These are phyloP conservation scores for Ophiostoma perfectum DNA, from an alignment of 2,329 filamentous ascomycete genomes.

Conservation along the genomic window DNA sequence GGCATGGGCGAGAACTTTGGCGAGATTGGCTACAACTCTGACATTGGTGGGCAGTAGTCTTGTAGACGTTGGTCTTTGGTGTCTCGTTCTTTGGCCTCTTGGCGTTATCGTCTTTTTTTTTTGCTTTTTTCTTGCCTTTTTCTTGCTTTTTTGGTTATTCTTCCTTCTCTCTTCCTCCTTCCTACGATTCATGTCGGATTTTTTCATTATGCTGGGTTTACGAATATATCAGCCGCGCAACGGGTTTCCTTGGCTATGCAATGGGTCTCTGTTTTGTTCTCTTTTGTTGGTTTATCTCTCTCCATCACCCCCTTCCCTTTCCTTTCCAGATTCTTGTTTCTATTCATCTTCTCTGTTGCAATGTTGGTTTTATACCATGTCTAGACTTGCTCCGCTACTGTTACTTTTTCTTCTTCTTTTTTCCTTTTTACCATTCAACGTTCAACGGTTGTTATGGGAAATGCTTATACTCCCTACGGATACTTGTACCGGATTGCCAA, in stretches of 20 bases:
- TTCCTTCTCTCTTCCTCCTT: background rate
- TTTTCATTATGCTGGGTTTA: background rate
- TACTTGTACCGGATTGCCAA: background rate
- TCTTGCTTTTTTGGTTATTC: constrained; percentile 15
- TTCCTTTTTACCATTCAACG: background rate
- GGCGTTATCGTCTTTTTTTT: too few relatives aligned
- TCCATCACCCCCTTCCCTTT: background rate
- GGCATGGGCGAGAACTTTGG: constrained; percentile 51
- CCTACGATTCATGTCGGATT: background rate
- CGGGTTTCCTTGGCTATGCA: background rate
- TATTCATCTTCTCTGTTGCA: constrained; percentile 14
- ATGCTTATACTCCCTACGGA: too few relatives aligned
- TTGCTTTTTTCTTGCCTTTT: constrained; percentile 4
- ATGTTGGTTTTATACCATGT: background rate
- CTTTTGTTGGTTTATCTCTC: constrained; percentile 1
- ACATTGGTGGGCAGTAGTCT: constrained; percentile 39
- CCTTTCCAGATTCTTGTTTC: background rate
- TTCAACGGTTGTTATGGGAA: too few relatives aligned
- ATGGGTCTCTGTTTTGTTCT: constrained; percentile 13
- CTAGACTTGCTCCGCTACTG: background rate
- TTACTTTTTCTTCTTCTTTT: background rate
- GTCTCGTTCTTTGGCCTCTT: background rate
- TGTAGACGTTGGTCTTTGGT: background rate
- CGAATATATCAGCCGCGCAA: background rate
- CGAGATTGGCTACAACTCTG: constrained; percentile 50